These are phyloP conservation scores for Lathyrus tuberosus DNA, from an alignment of 306 rosid genomes.

Conservation along the genomic window DNA sequence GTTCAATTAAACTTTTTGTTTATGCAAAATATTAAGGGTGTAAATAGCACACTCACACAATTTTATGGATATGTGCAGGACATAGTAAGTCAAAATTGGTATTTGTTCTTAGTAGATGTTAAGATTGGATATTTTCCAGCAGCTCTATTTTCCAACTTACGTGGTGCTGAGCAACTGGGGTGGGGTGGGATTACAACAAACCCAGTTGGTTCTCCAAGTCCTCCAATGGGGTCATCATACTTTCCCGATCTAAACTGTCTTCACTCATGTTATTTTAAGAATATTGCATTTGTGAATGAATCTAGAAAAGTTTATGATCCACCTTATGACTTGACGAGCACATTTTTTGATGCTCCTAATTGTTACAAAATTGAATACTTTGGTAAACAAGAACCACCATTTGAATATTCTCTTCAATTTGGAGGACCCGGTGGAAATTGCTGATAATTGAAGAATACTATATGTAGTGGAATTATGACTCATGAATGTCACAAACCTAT, in stretches of 20 bases:
- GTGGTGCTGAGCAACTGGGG: background rate
- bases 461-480: too few relatives aligned
- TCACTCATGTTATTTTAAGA: constrained; percentile 7
- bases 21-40: too few relatives aligned
- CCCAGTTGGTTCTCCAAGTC: background rate
- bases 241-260: background rate
- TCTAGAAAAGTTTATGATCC: background rate
- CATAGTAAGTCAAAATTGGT: too few relatives aligned
- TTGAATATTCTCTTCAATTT: background rate
- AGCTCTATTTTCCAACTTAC: constrained; percentile 16
- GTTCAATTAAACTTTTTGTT: too few relatives aligned
- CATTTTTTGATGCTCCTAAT: background rate
- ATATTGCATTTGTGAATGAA: background rate
- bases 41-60: too few relatives aligned
- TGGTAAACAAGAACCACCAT: background rate
- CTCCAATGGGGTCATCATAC: constrained; percentile 24
- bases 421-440: background rate
- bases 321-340: background rate
- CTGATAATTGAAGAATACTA: too few relatives aligned
- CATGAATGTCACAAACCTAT: too few relatives aligned
- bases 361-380: background rate
- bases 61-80: too few relatives aligned
- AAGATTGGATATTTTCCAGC: too few relatives aligned
- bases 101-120: too few relatives aligned
- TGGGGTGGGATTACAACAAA: constrained; percentile 10